Evolutionary conservation across 148 eudicot genomes (phyloP).

Genomic region (Vaccinium myrtillus): DNA sequence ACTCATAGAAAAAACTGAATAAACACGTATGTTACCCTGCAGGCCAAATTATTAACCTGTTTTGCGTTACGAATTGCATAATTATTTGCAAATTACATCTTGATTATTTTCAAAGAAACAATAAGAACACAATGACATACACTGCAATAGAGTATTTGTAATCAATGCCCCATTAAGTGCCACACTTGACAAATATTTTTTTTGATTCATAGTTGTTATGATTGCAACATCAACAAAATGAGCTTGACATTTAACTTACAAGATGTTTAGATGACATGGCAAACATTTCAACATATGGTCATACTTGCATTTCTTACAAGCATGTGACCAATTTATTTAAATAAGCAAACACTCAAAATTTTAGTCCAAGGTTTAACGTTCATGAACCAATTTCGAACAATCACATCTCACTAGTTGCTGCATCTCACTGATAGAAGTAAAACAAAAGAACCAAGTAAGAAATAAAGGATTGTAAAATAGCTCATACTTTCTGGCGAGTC

Average conservation of each 20-base stretch:
- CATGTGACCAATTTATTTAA: background rate
- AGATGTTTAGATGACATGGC: background rate
- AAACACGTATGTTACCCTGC: background rate
- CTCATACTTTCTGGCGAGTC: slow-evolving; percentile 86
- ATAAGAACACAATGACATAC: background rate
- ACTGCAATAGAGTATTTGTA: background rate
- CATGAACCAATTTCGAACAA: background rate
- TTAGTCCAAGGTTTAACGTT: background rate
- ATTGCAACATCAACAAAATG: background rate
- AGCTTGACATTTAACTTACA: background rate
- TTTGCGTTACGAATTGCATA: background rate
- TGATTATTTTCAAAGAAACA: background rate
- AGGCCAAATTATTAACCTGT: background rate
- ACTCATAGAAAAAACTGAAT: background rate
- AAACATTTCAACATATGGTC: background rate
- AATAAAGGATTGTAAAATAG: slow-evolving; percentile 8
- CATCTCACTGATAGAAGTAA: background rate
- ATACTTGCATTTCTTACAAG: background rate
- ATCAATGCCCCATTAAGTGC: background rate
- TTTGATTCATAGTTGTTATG: background rate
- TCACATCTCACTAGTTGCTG: background rate
- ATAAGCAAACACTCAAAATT: background rate
- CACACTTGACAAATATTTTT: background rate
- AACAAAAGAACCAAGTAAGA: slow-evolving; percentile 1
- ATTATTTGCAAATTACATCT: background rate